These are phyloP conservation scores for Dipteronia dyeriana DNA, from an alignment of 345 rosid genomes.

Conservation along the genomic window DNA sequence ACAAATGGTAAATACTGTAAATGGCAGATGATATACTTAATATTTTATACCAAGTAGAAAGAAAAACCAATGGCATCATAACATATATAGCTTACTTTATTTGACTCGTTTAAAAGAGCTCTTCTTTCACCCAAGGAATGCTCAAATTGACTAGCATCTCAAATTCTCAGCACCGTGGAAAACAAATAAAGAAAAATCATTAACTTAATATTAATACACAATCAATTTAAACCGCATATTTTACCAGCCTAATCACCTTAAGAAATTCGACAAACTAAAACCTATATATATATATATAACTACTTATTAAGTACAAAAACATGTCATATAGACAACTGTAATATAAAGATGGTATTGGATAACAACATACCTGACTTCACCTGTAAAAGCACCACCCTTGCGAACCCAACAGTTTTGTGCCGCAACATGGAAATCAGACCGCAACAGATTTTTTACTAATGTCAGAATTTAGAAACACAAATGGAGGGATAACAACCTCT, in stretches of 20 bases:
- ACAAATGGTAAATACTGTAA: too few relatives aligned
- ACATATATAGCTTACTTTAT: constrained; percentile 42
- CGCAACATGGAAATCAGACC: too few relatives aligned
- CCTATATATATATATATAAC: not conserved
- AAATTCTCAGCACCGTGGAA: constrained; percentile 55
- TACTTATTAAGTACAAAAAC: not conserved
- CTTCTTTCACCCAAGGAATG: constrained; percentile 72
- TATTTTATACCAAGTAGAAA: too few relatives aligned
- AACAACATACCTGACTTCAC: too few relatives aligned
- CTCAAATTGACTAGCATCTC: constrained; percentile 62
- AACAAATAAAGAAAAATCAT: not conserved
- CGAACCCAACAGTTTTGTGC: too few relatives aligned
- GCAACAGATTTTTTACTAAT: too few relatives aligned
- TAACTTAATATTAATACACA: not conserved
- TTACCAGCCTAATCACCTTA: not conserved
- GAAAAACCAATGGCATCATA: too few relatives aligned
- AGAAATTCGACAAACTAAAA: not conserved
- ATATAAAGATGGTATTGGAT: too few relatives aligned
- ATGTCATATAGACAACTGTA: not conserved
- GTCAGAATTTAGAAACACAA: too few relatives aligned
- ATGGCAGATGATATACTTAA: too few relatives aligned
- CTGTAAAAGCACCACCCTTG: too few relatives aligned
- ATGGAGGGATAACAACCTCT: constrained; percentile 18
- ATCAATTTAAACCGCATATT: not conserved
- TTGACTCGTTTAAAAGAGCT: constrained; percentile 51